phyloP scores from a whole-genome alignment of 2,329 filamentous ascomycete genomes.

The Arachnomyces sp. region DNA sequence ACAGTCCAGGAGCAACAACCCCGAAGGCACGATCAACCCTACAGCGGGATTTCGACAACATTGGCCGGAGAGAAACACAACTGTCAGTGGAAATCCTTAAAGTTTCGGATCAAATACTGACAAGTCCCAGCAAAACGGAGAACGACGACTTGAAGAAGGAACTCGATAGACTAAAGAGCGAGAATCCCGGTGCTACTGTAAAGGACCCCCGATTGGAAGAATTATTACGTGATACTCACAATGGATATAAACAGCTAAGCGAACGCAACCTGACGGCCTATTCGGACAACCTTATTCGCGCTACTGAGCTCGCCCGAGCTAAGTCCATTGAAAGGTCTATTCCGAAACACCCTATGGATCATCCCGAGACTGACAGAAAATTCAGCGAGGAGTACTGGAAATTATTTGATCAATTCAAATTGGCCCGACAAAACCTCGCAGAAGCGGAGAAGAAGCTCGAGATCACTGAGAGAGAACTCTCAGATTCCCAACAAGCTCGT shows the following conservation, averaged over 20 bases:
- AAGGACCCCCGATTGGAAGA: slow-evolving; percentile 1
- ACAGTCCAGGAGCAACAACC: slow-evolving; percentile 27
- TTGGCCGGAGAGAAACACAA: slow-evolving; percentile 31
- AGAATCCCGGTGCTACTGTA: slow-evolving; percentile 14
- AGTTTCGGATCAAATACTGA: slow-evolving; percentile 13
- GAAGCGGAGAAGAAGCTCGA: slow-evolving; percentile 30
- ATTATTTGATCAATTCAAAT: slow-evolving; percentile 32
- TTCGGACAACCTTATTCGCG: slow-evolving; percentile 25
- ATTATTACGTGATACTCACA: slow-evolving; percentile 1
- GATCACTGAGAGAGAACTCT: slow-evolving; percentile 27
- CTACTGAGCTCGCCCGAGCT: slow-evolving; percentile 24
- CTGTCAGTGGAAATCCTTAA: slow-evolving; percentile 21
- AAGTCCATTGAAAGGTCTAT: slow-evolving; percentile 31
- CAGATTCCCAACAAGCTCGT: slow-evolving; percentile 30
- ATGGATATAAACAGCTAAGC: slow-evolving; percentile 17
- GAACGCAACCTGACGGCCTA: slow-evolving; percentile 22
- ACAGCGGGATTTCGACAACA: slow-evolving; percentile 35
- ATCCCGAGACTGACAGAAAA: slow-evolving; percentile 10
- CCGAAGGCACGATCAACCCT: slow-evolving; percentile 32
- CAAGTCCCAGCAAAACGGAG: slow-evolving; percentile 28
- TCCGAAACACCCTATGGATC: background rate
- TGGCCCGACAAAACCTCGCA: slow-evolving; percentile 29
- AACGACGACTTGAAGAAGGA: slow-evolving; percentile 33
- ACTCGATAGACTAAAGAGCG: slow-evolving; percentile 24
- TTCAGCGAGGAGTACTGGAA: slow-evolving; percentile 33